Evolutionary conservation across 768 basidiomycete species (phyloP).

Genomic region (Phylloporus sp.): DNA sequence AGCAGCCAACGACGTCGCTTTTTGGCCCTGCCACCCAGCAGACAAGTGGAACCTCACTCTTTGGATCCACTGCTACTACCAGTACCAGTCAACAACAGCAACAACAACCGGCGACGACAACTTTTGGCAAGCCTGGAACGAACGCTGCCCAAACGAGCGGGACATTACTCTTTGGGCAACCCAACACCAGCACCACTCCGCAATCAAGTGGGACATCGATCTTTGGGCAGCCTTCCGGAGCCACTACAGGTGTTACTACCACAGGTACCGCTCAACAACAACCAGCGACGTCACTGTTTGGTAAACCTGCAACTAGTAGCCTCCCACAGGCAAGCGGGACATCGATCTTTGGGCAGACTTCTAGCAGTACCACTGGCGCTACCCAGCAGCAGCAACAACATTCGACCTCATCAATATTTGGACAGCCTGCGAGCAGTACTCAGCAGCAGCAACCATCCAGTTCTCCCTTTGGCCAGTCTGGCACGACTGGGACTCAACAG

Average conservation of each 20-base stretch:
- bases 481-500: constrained; percentile 22
- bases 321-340: neutral
- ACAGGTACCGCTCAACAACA: constrained; percentile 15
- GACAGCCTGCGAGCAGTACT: constrained; percentile 10
- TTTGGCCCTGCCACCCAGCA: constrained; percentile 19
- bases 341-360: constrained; percentile 11
- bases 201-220: neutral
- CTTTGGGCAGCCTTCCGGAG: constrained; percentile 1
- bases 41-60: neutral
- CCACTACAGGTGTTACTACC: neutral
- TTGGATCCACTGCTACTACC: neutral
- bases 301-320: neutral
- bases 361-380: constrained; percentile 1
- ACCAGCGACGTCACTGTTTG: constrained; percentile 26
- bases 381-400: constrained; percentile 8
- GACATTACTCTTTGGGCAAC: neutral
- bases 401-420: constrained; percentile 6
- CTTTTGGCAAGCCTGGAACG: constrained; percentile 9
- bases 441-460: constrained; percentile 24
- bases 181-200: constrained; percentile 8
- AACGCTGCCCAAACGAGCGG: constrained; percentile 4
- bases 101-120: neutral
- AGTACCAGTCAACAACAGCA: neutral
- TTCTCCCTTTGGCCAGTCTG: constrained; percentile 17
- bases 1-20: constrained; percentile 8